Base-by-base conservation (phyloP, 352 stramenopile species). In the Globisporangium paddicum region DNA sequence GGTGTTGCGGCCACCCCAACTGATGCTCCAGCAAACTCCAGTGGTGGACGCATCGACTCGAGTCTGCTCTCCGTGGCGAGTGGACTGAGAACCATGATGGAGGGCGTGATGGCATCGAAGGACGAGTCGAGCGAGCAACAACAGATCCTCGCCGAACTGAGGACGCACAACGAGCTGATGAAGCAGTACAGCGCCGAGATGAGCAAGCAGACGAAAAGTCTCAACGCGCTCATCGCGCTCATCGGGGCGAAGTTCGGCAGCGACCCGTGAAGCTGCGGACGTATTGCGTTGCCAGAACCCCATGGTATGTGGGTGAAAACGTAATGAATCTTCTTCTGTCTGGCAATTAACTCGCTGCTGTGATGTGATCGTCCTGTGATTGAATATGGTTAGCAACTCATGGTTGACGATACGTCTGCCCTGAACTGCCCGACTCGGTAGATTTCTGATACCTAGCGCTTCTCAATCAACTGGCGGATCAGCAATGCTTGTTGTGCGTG, bases 101-200 rank as follows among this genome's bases (percentile, higher is more conserved):
- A 57, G 18, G 51, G 37, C 38, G 37, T 58, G 51, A 13, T 58
- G 6, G 51, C 40, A 26, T 40, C 51, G 23, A 37, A 46, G 3
- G 35, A 58, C 14, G 25, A 45, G 8, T 48, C 37, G 37, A 48
- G 23, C 25, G 51, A 45, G 23, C 51, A 58, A 10, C 35, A 48
- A 21, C 25, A 18, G 19, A 49, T 58, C 13, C 40, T 35, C 23
- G n/a, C 23, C 23, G 51, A 58, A 38, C 40, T 58, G 16, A 37
- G 51, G 16, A 38, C 48, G 21, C 51, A 58, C 37, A 58, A 49
- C 13, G 37, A 37, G 51, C 16, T 49, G 25, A 58, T 58, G 51
- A 45, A 58, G 51, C 16, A 21, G 26, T 46, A 49, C 6, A 38
- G 37, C 25, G 25, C 34, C 2, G 35, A 58, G 26, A 38, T 58